A percentile compares a stretch with the other conserved stretches of the same genome.
Conservation (phyloP, 2,329 filamentous ascomycete species). For the Beauveria sp. region DNA sequence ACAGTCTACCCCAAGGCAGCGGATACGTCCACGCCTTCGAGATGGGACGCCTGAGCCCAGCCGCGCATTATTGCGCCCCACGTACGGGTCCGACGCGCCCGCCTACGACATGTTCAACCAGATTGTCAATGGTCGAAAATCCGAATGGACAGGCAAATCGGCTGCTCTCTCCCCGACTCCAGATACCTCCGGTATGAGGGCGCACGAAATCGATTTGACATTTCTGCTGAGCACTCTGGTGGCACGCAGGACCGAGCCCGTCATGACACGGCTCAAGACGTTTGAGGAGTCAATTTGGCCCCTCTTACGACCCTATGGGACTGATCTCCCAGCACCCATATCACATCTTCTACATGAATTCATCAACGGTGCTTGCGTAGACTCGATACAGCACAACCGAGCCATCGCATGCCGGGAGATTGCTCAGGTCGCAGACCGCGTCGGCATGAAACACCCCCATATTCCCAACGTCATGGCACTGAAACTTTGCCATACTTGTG, state of each 20-base stretch:
- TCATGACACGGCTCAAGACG: slow-evolving; percentile 17
- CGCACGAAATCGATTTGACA: slow-evolving; percentile 19
- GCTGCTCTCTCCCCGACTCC: background rate
- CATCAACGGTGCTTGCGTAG: slow-evolving; percentile 15
- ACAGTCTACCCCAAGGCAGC: background rate
- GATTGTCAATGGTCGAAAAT: slow-evolving; percentile 2
- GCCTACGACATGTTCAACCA: slow-evolving; percentile 11
- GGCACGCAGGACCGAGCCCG: slow-evolving; percentile 1
- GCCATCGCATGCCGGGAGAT: slow-evolving; percentile 18
- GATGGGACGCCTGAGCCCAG: background rate
- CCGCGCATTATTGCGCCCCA: background rate
- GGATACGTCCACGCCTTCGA: background rate
- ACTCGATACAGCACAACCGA: slow-evolving; percentile 15
- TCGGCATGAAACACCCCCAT: slow-evolving; percentile 4
- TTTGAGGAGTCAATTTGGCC: slow-evolving; percentile 26
- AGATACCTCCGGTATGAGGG: background rate
- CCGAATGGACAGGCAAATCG: background rate
- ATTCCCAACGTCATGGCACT: slow-evolving; percentile 25
- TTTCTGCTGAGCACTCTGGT: slow-evolving; percentile 22
- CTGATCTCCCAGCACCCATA: background rate
- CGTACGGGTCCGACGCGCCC: background rate
- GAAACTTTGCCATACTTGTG: slow-evolving; percentile 23
- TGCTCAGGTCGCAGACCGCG: slow-evolving; percentile 12
- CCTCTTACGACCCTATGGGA: slow-evolving; percentile 16
- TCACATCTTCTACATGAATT: slow-evolving; percentile 14